phyloP scores from a whole-genome alignment of 2,329 filamentous ascomycete genomes.

The Penicillium rolfsii region DNA sequence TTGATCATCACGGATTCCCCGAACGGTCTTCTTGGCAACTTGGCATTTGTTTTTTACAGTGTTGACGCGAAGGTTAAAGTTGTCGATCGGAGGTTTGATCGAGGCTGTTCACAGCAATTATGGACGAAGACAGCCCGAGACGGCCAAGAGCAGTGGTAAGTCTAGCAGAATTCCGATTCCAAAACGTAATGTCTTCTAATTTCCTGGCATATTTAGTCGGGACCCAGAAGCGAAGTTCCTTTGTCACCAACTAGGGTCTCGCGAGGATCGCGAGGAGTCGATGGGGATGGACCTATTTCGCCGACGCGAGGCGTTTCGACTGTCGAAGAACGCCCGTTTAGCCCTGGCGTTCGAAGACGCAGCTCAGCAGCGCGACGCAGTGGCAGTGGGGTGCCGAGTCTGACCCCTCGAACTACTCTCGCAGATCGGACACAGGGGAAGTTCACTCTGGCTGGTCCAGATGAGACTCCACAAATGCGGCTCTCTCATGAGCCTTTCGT shows the following conservation, averaged over 20 bases:
- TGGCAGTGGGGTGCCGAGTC: conserved; percentile 28
- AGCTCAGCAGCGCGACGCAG: conserved; percentile 28
- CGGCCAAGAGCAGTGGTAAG: conserved; percentile 19
- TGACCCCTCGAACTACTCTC: conserved; percentile 32
- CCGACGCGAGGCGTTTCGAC: conserved; percentile 13
- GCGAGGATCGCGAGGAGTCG: conserved; percentile 10
- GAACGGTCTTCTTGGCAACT: background rate
- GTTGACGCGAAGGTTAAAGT: background rate
- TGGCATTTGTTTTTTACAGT: background rate
- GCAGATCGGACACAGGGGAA: conserved; percentile 34
- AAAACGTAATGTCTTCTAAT: background rate
- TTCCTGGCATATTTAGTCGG: conserved; percentile 6
- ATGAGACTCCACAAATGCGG: conserved; percentile 36
- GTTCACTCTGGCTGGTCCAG: conserved; percentile 39
- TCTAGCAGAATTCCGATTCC: background rate
- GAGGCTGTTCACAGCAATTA: conserved; percentile 1
- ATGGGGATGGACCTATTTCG: conserved; percentile 19
- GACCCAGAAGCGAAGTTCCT: conserved; percentile 9
- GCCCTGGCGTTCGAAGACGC: conserved; percentile 26
- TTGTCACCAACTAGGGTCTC: conserved; percentile 17
- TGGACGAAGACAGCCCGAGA: conserved; percentile 17
- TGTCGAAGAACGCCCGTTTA: conserved; percentile 9
- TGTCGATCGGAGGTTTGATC: background rate
- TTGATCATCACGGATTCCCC: background rate
- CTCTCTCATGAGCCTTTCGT: conserved; percentile 51